phyloP scores from a whole-genome alignment of 2,329 filamentous ascomycete genomes.

The Tetracladium maxilliforme region DNA sequence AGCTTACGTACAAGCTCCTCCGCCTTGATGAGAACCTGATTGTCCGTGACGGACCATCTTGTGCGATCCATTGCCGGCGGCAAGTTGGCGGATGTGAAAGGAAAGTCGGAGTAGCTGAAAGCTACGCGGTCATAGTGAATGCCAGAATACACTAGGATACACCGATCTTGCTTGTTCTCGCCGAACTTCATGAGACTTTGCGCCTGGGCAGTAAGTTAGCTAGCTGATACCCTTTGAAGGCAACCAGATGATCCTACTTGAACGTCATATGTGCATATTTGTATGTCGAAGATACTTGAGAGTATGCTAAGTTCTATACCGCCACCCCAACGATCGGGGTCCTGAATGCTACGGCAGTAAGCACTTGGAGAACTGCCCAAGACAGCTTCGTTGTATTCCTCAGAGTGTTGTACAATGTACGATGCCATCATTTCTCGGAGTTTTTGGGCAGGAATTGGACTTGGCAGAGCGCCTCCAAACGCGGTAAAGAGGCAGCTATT shows the following conservation, averaged over 20 bases:
- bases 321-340: constrained; percentile 76
- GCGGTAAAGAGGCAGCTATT: constrained; percentile 92
- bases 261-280: constrained; percentile 77
- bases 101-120: constrained; percentile 47
- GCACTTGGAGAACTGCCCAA: constrained; percentile 64
- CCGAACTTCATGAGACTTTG: constrained; percentile 62
- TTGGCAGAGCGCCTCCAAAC: constrained; percentile 66
- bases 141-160: constrained; percentile 77
- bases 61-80: constrained; percentile 62
- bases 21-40: constrained; percentile 59
- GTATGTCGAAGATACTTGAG: constrained; percentile 69
- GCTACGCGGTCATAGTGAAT: constrained; percentile 91
- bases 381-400: constrained; percentile 61
- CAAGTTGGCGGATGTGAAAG: constrained; percentile 36
- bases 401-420: constrained; percentile 59
- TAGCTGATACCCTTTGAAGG: constrained; percentile 4
- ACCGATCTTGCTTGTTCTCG: constrained; percentile 48
- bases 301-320: constrained; percentile 81
- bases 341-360: constrained; percentile 73
- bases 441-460: constrained; percentile 23
- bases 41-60: constrained; percentile 35
- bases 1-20: constrained; percentile 50
- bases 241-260: constrained; percentile 19
- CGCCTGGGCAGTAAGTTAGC: constrained; percentile 24
- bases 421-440: constrained; percentile 67